These are phyloP conservation scores for Paspalum vaginatum DNA, from an alignment of 176 grass and related monocot genomes.

Conservation along the genomic window DNA sequence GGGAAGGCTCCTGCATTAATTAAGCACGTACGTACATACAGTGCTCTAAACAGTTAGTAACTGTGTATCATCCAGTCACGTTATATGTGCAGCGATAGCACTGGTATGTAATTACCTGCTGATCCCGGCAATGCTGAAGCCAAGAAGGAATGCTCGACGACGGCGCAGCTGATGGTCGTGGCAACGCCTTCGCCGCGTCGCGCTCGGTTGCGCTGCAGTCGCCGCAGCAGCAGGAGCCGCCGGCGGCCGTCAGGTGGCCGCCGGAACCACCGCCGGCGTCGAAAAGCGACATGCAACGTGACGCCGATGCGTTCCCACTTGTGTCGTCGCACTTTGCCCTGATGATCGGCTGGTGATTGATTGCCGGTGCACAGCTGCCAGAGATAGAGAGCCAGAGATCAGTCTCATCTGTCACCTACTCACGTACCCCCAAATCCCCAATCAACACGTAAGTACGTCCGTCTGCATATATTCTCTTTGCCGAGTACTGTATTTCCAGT, in stretches of 20 bases:
- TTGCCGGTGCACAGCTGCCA: constrained; percentile 29
- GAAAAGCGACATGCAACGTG: constrained; percentile 42
- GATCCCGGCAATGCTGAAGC: constrained; percentile 59
- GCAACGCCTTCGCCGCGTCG: constrained; percentile 7
- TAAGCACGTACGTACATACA: background rate
- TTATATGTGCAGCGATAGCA: background rate
- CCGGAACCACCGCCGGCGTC: constrained; percentile 29
- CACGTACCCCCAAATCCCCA: too few relatives aligned
- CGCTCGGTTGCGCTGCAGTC: constrained; percentile 1
- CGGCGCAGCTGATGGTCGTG: background rate
- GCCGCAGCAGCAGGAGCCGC: constrained; percentile 13
- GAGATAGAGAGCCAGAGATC: background rate
- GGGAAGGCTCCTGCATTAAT: constrained; percentile 35
- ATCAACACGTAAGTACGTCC: background rate
- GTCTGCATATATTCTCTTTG: constrained; percentile 5
- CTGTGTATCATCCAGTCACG: background rate
- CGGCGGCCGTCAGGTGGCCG: background rate
- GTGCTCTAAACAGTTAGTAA: background rate
- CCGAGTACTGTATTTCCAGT: background rate
- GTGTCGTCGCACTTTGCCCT: constrained; percentile 10
- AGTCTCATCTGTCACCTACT: constrained; percentile 39
- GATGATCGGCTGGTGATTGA: constrained; percentile 19
- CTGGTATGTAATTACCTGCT: constrained; percentile 41
- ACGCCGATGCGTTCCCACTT: constrained; percentile 14
- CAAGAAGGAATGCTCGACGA: constrained; percentile 66